Conservation (phyloP, 78 protist species). For the Speleostelium caveatum region DNA sequence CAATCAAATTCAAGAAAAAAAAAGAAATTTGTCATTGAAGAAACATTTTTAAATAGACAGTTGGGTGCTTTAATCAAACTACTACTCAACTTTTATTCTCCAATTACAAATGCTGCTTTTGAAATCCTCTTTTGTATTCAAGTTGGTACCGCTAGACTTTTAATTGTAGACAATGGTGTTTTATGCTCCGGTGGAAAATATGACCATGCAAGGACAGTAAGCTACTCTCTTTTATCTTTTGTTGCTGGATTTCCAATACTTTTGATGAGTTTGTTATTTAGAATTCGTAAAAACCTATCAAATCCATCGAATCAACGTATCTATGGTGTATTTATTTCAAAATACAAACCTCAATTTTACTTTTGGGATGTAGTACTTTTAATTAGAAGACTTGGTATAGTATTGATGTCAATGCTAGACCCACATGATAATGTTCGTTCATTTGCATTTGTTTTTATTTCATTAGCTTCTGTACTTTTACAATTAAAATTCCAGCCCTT, state of each 20-base stretch:
- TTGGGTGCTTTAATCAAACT: conserved; percentile 40
- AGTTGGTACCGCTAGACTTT: background rate
- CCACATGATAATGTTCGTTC: background rate
- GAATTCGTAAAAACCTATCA: background rate
- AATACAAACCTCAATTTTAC: conserved; percentile 25
- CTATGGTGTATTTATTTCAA: conserved; percentile 58
- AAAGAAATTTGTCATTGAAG: background rate
- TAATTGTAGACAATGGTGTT: conserved; percentile 4
- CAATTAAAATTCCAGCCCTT: conserved; percentile 36
- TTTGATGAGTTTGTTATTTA: conserved; percentile 6
- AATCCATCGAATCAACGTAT: background rate
- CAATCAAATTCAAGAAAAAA: background rate
- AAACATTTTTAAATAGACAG: conserved; percentile 31
- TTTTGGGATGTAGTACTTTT: conserved; percentile 64
- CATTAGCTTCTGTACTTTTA: conserved; percentile 9
- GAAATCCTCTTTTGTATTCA: conserved; percentile 36
- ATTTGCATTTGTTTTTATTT: background rate
- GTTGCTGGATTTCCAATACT: conserved; percentile 29
- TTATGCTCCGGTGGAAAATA: conserved; percentile 5
- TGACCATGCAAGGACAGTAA: background rate
- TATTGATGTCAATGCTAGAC: conserved; percentile 46
- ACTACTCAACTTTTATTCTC: conserved; percentile 31
- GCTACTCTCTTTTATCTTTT: background rate
- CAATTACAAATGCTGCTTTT: conserved; percentile 40
- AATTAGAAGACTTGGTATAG: conserved; percentile 23